Conservation (phyloP, 2,329 filamentous ascomycete genomes). For the Fusarium sterilihyphosum region DNA sequence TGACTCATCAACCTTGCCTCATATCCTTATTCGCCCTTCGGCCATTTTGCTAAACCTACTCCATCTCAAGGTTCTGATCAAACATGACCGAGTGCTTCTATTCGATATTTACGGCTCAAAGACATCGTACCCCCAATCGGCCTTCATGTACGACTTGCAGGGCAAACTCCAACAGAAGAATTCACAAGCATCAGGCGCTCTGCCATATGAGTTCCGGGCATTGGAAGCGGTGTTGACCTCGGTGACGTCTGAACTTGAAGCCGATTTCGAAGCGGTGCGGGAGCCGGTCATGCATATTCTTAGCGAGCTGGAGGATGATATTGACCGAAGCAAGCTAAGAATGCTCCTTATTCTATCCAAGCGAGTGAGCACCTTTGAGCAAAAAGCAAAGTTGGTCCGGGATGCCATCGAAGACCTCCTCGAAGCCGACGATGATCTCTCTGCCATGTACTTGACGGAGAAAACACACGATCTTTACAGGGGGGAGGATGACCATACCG, state of each 20-base stretch:
- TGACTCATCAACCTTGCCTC: constrained; percentile 92
- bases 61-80: constrained; percentile 96
- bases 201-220: constrained; percentile 96
- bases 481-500: constrained; percentile 88
- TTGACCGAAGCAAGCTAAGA: constrained; percentile 92
- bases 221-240: constrained; percentile 95
- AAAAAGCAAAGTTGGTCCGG: constrained; percentile 92
- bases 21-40: constrained; percentile 92
- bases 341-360: constrained; percentile 94
- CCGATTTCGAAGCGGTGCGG: constrained; percentile 92
- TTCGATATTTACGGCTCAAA: constrained; percentile 97
- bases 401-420: constrained; percentile 95
- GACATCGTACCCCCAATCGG: constrained; percentile 92
- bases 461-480: constrained; percentile 78
- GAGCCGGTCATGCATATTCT: constrained; percentile 92
- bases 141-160: constrained; percentile 98
- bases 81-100: constrained; percentile 90
- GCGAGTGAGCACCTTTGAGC: constrained; percentile 95
- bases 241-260: constrained; percentile 90
- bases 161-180: constrained; percentile 88
- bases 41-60: constrained; percentile 95
- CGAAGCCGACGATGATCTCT: constrained; percentile 94
- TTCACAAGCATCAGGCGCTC: constrained; percentile 62
- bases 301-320: constrained; percentile 92
- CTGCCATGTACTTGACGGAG: constrained; percentile 95